Conservation (phyloP, 1,284 basidiomycete genomes). For the Ustilago cynodontis region DNA sequence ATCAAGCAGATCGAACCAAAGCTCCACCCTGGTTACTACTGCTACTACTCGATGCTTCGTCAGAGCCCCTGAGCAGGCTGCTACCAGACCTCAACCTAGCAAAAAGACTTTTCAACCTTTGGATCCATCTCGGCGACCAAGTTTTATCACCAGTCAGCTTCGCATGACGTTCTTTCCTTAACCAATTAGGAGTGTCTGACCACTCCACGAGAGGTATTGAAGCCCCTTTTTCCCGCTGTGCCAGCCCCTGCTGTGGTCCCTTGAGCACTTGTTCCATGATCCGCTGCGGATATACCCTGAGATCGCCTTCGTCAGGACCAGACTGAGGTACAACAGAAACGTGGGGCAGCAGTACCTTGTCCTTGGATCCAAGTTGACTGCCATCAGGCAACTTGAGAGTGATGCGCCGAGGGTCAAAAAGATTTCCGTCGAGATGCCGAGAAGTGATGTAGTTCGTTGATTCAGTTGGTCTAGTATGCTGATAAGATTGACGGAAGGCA, state of each 20-base stretch:
- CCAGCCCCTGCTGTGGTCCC: not conserved
- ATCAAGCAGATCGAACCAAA: not conserved
- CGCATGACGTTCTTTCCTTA: not conserved
- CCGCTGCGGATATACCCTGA: not conserved
- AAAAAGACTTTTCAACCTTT: not conserved
- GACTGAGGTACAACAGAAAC: not conserved
- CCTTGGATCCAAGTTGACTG: not conserved
- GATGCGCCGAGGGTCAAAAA: not conserved
- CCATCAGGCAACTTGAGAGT: not conserved
- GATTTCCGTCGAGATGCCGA: not conserved
- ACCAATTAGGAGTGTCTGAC: slow-evolving; percentile 9
- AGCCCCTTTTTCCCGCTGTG: not conserved
- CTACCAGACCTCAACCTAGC: not conserved
- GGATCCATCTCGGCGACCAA: not conserved
- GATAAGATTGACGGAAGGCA: rapidly evolving
- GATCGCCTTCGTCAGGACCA: rapidly evolving
- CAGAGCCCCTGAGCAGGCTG: not conserved
- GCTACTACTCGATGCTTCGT: not conserved
- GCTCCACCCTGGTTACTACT: not conserved
- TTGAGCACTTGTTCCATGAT: not conserved
- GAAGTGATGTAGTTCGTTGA: not conserved
- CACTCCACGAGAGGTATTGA: not conserved
- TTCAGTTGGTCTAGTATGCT: too few species aligned
- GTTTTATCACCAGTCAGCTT: not conserved
- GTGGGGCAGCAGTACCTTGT: not conserved